These are phyloP conservation scores for grape (Vitis vinifera) DNA, from an alignment of 164 flowering plant species.

Conservation along the genomic window DNA sequence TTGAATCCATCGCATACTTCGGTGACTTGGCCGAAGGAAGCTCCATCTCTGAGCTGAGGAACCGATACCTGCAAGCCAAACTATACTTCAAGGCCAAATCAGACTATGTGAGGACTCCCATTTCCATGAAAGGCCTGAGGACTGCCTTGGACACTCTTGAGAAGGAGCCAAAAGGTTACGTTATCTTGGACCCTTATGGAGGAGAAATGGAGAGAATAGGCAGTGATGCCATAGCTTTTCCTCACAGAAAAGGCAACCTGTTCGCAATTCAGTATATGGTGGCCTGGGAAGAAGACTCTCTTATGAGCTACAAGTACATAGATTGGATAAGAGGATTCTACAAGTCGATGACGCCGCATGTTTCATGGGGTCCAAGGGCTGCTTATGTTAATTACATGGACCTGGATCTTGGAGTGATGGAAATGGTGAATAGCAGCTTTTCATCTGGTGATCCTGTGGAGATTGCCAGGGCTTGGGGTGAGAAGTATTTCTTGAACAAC, in stretches of 20 bases:
- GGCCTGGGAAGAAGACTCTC: constrained; percentile 33
- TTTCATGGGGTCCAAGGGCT: constrained; percentile 51
- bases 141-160: constrained; percentile 28
- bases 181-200: constrained; percentile 53
- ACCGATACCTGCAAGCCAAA: constrained; percentile 28
- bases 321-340: constrained; percentile 49
- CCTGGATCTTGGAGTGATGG: constrained; percentile 41
- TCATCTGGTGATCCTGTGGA: constrained; percentile 30
- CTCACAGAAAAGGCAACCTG: constrained; percentile 52
- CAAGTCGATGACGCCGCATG: constrained; percentile 37
- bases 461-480: constrained; percentile 56
- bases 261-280: constrained; percentile 46
- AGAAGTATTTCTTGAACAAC: constrained; percentile 56
- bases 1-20: constrained; percentile 49
- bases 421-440: not conserved
- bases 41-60: constrained; percentile 24
- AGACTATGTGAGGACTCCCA: constrained; percentile 41
- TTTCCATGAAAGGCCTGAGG: constrained; percentile 24
- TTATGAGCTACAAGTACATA: constrained; percentile 16
- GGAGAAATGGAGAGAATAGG: constrained; percentile 41
- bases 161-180: constrained; percentile 46
- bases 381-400: constrained; percentile 57
- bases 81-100: constrained; percentile 51
- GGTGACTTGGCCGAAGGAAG: constrained; percentile 31
- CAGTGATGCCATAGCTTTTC: constrained; percentile 48